Conservation (phyloP, 192 early-diverging fungal species). For the Coemansia reversa region DNA sequence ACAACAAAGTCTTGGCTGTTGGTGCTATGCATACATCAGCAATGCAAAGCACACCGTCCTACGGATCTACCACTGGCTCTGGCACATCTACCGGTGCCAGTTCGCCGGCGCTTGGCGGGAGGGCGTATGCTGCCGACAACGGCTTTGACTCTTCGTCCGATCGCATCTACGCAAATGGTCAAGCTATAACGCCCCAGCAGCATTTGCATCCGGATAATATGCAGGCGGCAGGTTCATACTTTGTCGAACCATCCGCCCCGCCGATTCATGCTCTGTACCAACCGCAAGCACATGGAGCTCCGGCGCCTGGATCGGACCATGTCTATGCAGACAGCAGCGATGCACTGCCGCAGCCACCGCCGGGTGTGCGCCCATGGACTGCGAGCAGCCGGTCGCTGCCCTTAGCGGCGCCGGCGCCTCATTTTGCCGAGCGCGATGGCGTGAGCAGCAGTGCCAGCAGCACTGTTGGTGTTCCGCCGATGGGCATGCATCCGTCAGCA, state of each 20-base stretch:
- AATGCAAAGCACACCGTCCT: conserved; percentile 1
- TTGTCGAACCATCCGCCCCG: conserved; percentile 4
- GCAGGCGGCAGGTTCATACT: conserved; percentile 2
- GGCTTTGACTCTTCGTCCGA: conserved; percentile 49
- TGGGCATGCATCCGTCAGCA: conserved; percentile 31
- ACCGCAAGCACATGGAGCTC: conserved; percentile 2
- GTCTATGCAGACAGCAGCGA: conserved; percentile 37
- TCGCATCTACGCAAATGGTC: conserved; percentile 13
- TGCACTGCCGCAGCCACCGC: conserved; percentile 13
- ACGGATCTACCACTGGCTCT: conserved; percentile 8
- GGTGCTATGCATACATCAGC: not conserved
- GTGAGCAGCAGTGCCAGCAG: conserved; percentile 49
- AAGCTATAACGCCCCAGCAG: conserved; percentile 13
- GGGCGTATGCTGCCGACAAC: conserved; percentile 23
- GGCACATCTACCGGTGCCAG: conserved; percentile 5
- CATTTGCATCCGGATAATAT: not conserved
- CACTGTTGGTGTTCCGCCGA: conserved; percentile 36
- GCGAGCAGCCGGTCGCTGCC: conserved; percentile 47
- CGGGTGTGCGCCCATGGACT: conserved; percentile 42
- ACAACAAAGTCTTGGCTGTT: not conserved
- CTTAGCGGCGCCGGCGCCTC: conserved; percentile 9
- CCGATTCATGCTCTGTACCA: conserved; percentile 3
- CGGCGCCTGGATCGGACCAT: conserved; percentile 15
- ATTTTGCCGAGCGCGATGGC: conserved; percentile 30
- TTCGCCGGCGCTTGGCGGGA: conserved; percentile 20